A percentile compares a stretch with the other conserved stretches of the same genome.
Evolutionary conservation across 257 asterid species (phyloP).

Genomic region (Nicotiana knightiana): DNA sequence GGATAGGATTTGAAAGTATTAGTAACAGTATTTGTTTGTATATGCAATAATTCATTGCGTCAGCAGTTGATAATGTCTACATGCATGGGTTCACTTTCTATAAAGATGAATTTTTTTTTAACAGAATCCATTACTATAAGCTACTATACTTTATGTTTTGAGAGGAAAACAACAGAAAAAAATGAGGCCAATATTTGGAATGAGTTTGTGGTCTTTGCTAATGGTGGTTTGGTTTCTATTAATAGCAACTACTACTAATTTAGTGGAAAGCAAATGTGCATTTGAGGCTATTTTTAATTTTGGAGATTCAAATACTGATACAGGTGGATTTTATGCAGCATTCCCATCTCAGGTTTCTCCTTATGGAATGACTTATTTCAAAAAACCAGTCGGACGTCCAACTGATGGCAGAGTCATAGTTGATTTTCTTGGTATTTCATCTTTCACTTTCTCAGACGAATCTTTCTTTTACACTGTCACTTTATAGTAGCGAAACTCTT

Average conservation of each 20-base stretch:
- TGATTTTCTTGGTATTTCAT: constrained; percentile 67
- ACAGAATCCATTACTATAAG: background rate
- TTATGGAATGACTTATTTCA: constrained; percentile 73
- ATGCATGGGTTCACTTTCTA: constrained; percentile 4
- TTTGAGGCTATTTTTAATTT: constrained; percentile 67
- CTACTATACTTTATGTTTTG: background rate
- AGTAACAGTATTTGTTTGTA: background rate
- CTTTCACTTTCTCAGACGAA: background rate
- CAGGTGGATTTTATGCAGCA: constrained; percentile 80
- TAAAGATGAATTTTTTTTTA: background rate
- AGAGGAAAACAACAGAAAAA: background rate
- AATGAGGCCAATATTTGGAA: background rate
- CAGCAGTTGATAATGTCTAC: background rate
- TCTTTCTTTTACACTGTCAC: no score
- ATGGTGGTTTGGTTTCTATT: background rate
- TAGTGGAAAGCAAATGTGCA: constrained; percentile 25
- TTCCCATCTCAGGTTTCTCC: constrained; percentile 60
- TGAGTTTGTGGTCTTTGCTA: background rate
- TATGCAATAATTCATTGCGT: background rate
- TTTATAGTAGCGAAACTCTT: no score
- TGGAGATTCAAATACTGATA: constrained; percentile 75
- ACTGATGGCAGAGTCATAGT: constrained; percentile 72
- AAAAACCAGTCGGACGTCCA: constrained; percentile 63
- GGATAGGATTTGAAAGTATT: background rate
- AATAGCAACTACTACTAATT: background rate